Evolutionary conservation across 306 rosid species (phyloP), one percentile per base, ranked within the genome.

Genomic region (Biancaea sappan): DNA sequence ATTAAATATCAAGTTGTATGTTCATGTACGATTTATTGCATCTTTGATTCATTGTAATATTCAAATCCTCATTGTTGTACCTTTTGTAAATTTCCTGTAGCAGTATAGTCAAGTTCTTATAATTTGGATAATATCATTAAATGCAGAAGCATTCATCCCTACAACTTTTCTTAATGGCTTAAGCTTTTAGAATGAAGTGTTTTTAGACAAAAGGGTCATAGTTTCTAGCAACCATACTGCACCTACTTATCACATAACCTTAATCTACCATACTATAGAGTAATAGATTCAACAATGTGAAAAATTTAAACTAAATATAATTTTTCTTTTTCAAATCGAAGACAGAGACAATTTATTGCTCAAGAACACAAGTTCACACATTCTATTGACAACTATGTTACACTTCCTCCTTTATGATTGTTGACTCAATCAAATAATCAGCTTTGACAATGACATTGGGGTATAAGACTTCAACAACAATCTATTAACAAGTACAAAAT

Each of bases 331-430:
- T 43, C 18, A 73, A 41, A 65, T 69, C 31, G 19, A 70, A 68
- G 1, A 3, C 4, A 26, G 6, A 37, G 53, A 31, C 54, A 69
- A 83, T 44, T 69, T 89, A 82, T 62, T 87, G 26, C 53, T 32
- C 44, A 58, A 31, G 12, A 29, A 8, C n/a, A 58, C 65, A 58
- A 41, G 22, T 32, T 15, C 7, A 16, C 40, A 59, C 25, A 16
- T 59, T 59, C 25, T 7, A 34, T n/a, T 28, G 29, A 57, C 8
- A 57, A n/a, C 13, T 32, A 12, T 60, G 8, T 12, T 22, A 18
- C 38, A 12, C 50, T 22, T 64, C 21, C 51, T 38, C 25, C 31
- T 21, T 12, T 12, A 5, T 38, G 32, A 19, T 10, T 4, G 19
- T 63, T 32, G 26, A 2, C 47, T 19, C n/a, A 62, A 18, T 9